phyloP scores from a whole-genome alignment of 169 alveolate species.

The Miamiensis avidus region DNA sequence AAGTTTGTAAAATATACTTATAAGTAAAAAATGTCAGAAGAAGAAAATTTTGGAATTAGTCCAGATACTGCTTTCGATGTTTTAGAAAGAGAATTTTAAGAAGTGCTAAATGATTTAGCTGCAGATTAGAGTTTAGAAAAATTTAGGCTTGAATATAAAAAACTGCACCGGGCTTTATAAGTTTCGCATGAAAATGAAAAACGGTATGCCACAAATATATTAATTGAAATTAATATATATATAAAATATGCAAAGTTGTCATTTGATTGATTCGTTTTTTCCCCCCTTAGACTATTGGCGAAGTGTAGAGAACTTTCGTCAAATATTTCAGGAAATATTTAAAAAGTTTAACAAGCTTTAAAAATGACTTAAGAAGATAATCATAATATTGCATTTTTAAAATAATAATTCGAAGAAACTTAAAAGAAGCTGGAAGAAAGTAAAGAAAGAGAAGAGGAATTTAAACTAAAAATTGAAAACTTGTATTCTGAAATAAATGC shows the following conservation, averaged over 20 bases:
- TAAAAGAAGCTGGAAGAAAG: conserved; percentile 51
- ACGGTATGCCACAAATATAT: too few species aligned
- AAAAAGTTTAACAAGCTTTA: conserved; percentile 63
- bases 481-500: conserved; percentile 52
- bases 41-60: conserved; percentile 16
- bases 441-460: conserved; percentile 64
- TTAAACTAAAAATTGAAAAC: conserved; percentile 45
- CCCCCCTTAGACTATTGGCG: conserved; percentile 24
- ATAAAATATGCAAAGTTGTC: conserved; percentile 11
- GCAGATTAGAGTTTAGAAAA: conserved; percentile 63
- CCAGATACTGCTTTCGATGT: conserved; percentile 27
- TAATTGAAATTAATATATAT: too few species aligned
- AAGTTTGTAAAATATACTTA: too few species aligned
- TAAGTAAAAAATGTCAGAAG: not conserved
- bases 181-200: conserved; percentile 63
- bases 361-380: conserved; percentile 64
- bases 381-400: conserved; percentile 48
- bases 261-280: too few species aligned
- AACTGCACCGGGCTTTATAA: conserved; percentile 62
- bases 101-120: conserved; percentile 55
- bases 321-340: conserved; percentile 56
- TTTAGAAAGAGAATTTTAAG: conserved; percentile 44
- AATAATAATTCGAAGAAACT: conserved; percentile 52
- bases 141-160: conserved; percentile 61
- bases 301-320: conserved; percentile 64